These are phyloP conservation scores for Cercophora sp. DNA, from an alignment of 495 filamentous ascomycete species.

Conservation along the genomic window DNA sequence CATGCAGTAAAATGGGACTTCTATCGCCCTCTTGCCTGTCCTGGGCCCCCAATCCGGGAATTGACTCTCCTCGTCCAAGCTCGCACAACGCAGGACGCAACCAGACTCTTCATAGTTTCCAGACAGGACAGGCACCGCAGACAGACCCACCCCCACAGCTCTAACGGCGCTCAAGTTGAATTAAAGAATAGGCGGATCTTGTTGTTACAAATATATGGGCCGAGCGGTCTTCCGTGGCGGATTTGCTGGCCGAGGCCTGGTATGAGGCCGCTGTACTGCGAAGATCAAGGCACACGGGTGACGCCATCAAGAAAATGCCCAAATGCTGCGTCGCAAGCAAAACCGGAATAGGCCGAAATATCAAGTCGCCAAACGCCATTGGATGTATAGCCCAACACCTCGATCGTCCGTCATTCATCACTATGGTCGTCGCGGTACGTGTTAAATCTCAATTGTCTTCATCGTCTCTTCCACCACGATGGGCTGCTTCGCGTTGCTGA, in stretches of 20 bases:
- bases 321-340: conserved; percentile 6
- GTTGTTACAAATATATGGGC: conserved; percentile 11
- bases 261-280: not conserved
- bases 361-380: conserved; percentile 12
- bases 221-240: not conserved
- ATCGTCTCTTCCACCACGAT: conserved; percentile 43
- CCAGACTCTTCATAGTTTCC: too few relatives aligned
- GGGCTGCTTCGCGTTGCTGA: conserved; percentile 34
- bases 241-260: not conserved
- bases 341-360: conserved; percentile 1
- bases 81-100: too few relatives aligned
- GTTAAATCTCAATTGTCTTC: conserved; percentile 57
- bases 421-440: conserved; percentile 3
- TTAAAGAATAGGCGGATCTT: conserved; percentile 12
- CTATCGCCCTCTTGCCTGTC: too few relatives aligned
- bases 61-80: too few relatives aligned
- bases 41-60: too few relatives aligned
- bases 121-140: not conserved
- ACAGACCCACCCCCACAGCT: not conserved
- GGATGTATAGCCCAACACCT: conserved; percentile 8
- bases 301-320: conserved; percentile 1
- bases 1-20: too few relatives aligned
- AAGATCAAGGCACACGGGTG: not conserved
- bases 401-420: conserved; percentile 4
- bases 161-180: not conserved